Evolutionary conservation across 352 stramenopile genomes (phyloP).

Genomic region (Phytopythium chamaehyphon): DNA sequence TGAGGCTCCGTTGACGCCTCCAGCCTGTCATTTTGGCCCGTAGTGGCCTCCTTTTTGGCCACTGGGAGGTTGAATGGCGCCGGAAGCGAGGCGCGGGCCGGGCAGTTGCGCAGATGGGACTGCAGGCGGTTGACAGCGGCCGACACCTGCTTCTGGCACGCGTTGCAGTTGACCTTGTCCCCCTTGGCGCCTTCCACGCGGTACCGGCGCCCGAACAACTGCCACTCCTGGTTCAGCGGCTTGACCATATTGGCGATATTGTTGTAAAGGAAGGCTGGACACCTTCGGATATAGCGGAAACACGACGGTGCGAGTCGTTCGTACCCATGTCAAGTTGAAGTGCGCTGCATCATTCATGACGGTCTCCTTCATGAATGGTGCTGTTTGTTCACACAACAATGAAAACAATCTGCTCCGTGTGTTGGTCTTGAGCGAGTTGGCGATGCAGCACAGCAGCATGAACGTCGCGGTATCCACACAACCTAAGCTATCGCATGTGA

Average conservation of each 20-base stretch:
- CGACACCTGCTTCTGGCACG: constrained; percentile 54
- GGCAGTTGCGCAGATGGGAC: constrained; percentile 57
- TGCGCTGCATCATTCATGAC: too few species aligned
- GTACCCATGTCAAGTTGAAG: too few species aligned
- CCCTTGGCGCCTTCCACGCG: constrained; percentile 44
- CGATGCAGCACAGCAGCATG: too few species aligned
- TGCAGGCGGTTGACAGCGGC: constrained; percentile 59
- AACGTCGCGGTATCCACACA: too few species aligned
- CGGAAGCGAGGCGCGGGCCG: constrained; percentile 21
- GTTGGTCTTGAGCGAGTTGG: too few species aligned
- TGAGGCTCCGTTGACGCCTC: not conserved
- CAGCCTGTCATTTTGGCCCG: not conserved
- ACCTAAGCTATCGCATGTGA: too few species aligned
- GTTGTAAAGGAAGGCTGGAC: too few species aligned
- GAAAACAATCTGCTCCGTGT: too few species aligned
- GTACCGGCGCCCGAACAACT: constrained; percentile 61
- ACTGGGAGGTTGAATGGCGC: not conserved
- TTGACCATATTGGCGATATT: constrained; percentile 35
- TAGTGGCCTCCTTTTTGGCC: constrained; percentile 1
- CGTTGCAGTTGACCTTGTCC: constrained; percentile 64
- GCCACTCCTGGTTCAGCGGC: constrained; percentile 62
- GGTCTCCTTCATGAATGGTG: too few species aligned
- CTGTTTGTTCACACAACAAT: too few species aligned
- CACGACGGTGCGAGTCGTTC: too few species aligned
- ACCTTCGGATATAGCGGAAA: too few species aligned